Evolutionary conservation across 1,284 basidiomycete species (phyloP), one percentile per base, ranked within the genome.

Genomic region (Phellinidium pouzarii): DNA sequence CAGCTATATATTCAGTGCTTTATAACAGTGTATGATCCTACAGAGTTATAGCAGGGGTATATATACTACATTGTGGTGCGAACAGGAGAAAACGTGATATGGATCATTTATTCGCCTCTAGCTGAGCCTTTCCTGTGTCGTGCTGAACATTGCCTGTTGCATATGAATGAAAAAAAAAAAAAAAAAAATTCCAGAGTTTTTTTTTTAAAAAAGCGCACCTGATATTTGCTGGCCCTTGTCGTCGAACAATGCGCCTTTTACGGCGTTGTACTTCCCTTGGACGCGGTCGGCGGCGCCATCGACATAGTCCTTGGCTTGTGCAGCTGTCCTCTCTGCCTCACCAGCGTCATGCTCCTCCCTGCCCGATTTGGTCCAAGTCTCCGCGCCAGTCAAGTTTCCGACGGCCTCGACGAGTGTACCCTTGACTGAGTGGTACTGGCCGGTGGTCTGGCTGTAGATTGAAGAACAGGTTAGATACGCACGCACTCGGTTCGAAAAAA

Each of bases 261-360:
- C 68, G 20, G 78, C 70, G 59, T 87, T 82, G 59, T 79, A 80
- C 71, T 85, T 87, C 52, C 86, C 87, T 40, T 66, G 66, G 19
- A 81, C 37, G 53, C 78, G 77, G 64, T 88, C 85, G 5, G 68
- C 52, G 3, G 70, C 67, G 36, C 86, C 86, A 59, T 87, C 76
- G 14, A 68, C 76, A 56, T 72, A 80, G 4, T 74, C 77, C 59
- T 81, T 67, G 7, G 73, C 72, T 58, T 80, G 74, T 0, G 79
- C 78, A 22, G 74, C 75, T 17, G 76, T 75, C 62, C 74, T 71
- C 60, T 84, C 80, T 8, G 71, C 71, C 65, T 88, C 85, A 48
- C 86, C 86, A 51, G 72, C 65, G 40, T 73, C 71, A 62, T 87
- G 85, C 61, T 85, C 82, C 56, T 87, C 71, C 59, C 79, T 78